Conservation (phyloP, 106 monocot species). For the Dendrobium catenatum region DNA sequence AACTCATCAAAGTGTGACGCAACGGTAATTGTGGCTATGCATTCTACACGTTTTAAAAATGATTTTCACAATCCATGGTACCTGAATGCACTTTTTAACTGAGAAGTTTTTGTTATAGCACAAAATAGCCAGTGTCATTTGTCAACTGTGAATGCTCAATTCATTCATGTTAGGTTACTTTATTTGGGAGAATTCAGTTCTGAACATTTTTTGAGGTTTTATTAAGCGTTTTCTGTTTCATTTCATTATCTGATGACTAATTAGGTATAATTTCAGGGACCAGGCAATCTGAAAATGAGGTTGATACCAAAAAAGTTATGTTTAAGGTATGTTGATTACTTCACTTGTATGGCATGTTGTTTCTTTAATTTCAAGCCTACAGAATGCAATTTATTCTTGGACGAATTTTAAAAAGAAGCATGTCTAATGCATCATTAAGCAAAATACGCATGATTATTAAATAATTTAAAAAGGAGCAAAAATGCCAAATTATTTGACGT, state of each 20-base stretch:
- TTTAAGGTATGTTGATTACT: neutral
- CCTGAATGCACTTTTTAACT: too few species aligned
- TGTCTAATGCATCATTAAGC: too few species aligned
- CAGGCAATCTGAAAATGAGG: neutral
- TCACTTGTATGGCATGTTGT: neutral
- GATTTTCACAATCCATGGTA: neutral
- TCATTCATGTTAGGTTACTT: neutral
- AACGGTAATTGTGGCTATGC: neutral
- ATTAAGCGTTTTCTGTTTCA: neutral
- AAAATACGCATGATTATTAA: too few species aligned
- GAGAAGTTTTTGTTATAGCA: too few species aligned
- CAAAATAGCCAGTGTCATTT: too few species aligned
- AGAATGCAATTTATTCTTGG: too few species aligned
- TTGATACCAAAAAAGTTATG: neutral
- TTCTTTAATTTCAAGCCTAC: too few species aligned
- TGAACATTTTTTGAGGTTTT: neutral
- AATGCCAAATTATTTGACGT: too few species aligned
- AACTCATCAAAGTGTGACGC: neutral
- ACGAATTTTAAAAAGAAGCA: too few species aligned
- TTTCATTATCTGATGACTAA: neutral
- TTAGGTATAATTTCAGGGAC: neutral
- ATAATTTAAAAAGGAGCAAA: too few species aligned
- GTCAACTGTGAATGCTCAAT: neutral
- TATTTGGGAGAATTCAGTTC: neutral
- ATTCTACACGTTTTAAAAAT: neutral